phyloP scores from a whole-genome alignment of 2,329 filamentous ascomycete species.

The Neocatenulostroma microsporum region DNA sequence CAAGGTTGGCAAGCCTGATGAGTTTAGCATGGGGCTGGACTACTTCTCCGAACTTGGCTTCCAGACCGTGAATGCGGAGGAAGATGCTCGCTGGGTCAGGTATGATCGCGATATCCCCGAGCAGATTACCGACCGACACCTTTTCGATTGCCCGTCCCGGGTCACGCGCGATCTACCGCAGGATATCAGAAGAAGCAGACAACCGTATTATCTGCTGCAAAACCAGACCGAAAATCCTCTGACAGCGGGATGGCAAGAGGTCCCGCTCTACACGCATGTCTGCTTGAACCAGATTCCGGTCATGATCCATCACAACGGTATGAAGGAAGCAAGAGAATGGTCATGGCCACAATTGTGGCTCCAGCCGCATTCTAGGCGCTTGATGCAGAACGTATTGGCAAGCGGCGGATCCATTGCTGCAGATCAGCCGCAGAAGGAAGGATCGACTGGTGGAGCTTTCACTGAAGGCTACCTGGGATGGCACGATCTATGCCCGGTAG shows the following conservation, averaged over 20 bases:
- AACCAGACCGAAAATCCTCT: constrained; percentile 15
- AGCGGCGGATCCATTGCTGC: too few relatives aligned
- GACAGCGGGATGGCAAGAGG: constrained; percentile 14
- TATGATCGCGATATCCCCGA: too few relatives aligned
- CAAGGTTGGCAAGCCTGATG: constrained; percentile 28
- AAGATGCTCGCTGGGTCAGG: constrained; percentile 22
- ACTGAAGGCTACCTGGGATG: too few relatives aligned
- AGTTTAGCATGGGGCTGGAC: constrained; percentile 26
- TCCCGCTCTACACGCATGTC: constrained; percentile 20
- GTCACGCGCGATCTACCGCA: constrained; percentile 11
- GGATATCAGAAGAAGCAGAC: constrained; percentile 16
- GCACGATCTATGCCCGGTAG: too few relatives aligned
- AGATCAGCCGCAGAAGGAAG: too few relatives aligned
- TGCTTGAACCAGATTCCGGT: constrained; percentile 18
- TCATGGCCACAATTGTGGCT: too few relatives aligned
- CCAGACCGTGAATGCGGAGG: constrained; percentile 22
- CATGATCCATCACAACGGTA: constrained; percentile 22
- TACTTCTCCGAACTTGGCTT: constrained; percentile 20
- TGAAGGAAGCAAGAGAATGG: too few relatives aligned
- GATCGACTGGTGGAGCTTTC: too few relatives aligned
- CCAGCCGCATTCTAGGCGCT: too few relatives aligned
- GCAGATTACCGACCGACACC: constrained; percentile 12
- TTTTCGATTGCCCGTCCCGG: constrained; percentile 11
- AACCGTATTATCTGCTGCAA: constrained; percentile 19
- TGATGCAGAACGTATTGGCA: too few relatives aligned